Evolutionary conservation across 768 basidiomycete genomes (phyloP), one percentile per base, ranked within the genome.

Genomic region (Clathrus columnatus): DNA sequence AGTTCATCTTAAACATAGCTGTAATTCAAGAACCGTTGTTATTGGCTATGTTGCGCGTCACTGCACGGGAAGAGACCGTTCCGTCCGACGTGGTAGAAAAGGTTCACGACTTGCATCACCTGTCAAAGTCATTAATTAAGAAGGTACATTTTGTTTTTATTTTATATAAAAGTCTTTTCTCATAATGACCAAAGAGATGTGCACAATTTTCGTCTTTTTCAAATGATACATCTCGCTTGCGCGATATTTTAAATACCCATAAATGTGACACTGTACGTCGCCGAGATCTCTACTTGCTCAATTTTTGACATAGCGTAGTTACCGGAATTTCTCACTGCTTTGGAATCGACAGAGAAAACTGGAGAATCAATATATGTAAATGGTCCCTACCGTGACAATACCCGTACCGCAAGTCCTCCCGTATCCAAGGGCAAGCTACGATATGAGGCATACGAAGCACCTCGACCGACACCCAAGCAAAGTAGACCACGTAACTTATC

Each of bases 1-100:
- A 26, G 52, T 11, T 28, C 10, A 44, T 17, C 42, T n/a, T 28
- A 48, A 20, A 46, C 16, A 21, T 58, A 91, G 88, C 77, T 29
- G 72, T 83, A 26, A 78, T 91, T 7, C 85, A 87, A 64, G 89
- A 92, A 56, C 81, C 81, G 4, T 81, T 80, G 57, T 68, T 92
- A 27, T 64, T 91, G 28, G 75, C 83, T 2, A 85, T 91, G 83
- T 67, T 90, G 30, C 76, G 87, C 51, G 59, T 89, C 27, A 72
- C 77, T 48, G 79, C 77, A 2, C 77, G 81, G 18, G 84, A 81
- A 61, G 75, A 79, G 8, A 69, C 75, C 21, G 64, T 85, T 10
- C 78, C 83, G 3, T 63, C 70, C 18, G 68, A 76, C 5, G 72
- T 80, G 21, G 60, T 71, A 14, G 66, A 64, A 21, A 60, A 64